These are phyloP conservation scores for Cudoniella acicularis DNA, from an alignment of 495 filamentous ascomycete species.

Conservation along the genomic window DNA sequence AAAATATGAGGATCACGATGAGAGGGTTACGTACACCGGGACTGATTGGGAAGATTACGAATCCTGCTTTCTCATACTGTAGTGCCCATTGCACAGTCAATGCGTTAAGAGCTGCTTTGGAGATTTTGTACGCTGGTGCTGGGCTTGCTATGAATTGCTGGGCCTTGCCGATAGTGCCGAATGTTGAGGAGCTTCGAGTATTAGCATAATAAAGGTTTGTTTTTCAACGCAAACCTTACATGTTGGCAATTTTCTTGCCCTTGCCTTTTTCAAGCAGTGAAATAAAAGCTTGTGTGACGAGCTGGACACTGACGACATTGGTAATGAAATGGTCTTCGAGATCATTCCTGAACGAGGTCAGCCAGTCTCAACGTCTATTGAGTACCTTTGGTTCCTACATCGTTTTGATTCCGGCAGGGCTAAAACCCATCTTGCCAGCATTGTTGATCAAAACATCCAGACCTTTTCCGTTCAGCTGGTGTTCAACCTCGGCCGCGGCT, in stretches of 20 bases:
- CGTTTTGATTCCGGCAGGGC: conserved; percentile 24
- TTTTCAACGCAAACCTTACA: conserved; percentile 35
- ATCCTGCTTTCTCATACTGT: conserved; percentile 36
- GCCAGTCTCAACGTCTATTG: conserved; percentile 4
- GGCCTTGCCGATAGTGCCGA: conserved; percentile 40
- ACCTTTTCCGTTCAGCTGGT: conserved; percentile 17
- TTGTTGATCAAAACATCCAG: conserved; percentile 43
- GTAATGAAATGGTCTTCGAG: conserved; percentile 37
- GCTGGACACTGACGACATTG: conserved; percentile 43
- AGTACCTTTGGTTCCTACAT: conserved; percentile 34
- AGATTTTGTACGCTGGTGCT: conserved; percentile 46
- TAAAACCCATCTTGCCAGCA: conserved; percentile 30
- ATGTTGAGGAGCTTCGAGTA: conserved; percentile 32
- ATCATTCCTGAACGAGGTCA: conserved; percentile 26
- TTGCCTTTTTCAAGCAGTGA: conserved; percentile 42
- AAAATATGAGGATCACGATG: not conserved
- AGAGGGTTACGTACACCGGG: conserved; percentile 40
- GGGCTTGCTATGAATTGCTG: conserved; percentile 17
- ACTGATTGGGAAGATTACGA: conserved; percentile 40
- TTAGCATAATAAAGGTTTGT: not conserved
- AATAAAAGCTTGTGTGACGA: conserved; percentile 40
- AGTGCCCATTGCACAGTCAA: conserved; percentile 46
- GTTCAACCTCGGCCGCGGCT: conserved; percentile 30
- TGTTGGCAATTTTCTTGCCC: conserved; percentile 44
- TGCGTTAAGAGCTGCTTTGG: conserved; percentile 49